A percentile compares a stretch with the other conserved stretches of the same genome.
These are phyloP conservation scores for Saccharomyces pastorianus DNA, from an alignment of 1,139 yeast species.

Conservation along the genomic window DNA sequence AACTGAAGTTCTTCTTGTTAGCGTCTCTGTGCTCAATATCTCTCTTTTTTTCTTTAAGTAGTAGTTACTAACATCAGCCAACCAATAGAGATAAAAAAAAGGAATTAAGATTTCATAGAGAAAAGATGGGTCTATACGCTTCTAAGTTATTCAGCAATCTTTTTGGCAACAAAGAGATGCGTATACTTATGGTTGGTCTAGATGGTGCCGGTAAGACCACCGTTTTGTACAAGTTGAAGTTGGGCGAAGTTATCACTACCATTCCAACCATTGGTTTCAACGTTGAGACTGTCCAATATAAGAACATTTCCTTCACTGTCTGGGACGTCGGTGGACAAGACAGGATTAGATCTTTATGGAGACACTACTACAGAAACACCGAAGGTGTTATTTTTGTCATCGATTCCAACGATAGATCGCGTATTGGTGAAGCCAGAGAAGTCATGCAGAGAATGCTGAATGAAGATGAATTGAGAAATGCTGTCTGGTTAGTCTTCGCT, in stretches of 20 bases:
- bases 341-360: slow-evolving; percentile 91
- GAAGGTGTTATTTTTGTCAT: slow-evolving; percentile 91
- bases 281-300: slow-evolving; percentile 90
- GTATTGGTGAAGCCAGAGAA: slow-evolving; percentile 88
- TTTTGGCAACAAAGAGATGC: slow-evolving; percentile 75
- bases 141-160: slow-evolving; percentile 85
- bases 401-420: slow-evolving; percentile 89
- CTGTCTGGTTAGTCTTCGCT: slow-evolving; percentile 79
- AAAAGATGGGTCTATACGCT: slow-evolving; percentile 72
- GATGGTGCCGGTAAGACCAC: slow-evolving; percentile 93
- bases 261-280: slow-evolving; percentile 92
- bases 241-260: slow-evolving; percentile 88
- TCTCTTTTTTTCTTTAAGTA: neutral
- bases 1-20: neutral
- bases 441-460: slow-evolving; percentile 90
- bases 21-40: neutral
- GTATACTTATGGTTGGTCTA: slow-evolving; percentile 90
- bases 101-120: neutral
- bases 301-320: slow-evolving; percentile 87
- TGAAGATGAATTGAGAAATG: slow-evolving; percentile 90
- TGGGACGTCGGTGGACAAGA: slow-evolving; percentile 99
- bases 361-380: slow-evolving; percentile 90
- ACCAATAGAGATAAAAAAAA: neutral
- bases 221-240: slow-evolving; percentile 78
- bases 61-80: neutral